Evolutionary conservation across 1,284 basidiomycete species (phyloP).

Genomic region (Sanghuangporus weigelae): DNA sequence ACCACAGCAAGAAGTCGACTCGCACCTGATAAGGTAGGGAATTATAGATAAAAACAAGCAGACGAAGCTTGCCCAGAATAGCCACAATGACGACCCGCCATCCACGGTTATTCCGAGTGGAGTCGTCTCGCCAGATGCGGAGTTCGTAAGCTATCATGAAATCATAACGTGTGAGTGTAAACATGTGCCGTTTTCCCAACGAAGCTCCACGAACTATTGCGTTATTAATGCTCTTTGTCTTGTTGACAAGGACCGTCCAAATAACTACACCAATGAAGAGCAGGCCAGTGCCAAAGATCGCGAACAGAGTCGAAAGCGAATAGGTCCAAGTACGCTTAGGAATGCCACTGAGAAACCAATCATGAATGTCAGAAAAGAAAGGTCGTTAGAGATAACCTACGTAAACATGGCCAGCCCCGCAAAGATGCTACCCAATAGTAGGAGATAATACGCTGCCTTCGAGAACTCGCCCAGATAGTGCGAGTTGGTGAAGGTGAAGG

Average conservation of each 20-base stretch:
- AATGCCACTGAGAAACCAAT: slow-evolving; percentile 46
- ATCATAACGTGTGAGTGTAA: background rate
- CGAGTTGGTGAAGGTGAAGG: slow-evolving; percentile 55
- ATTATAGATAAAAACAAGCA: slow-evolving; percentile 56
- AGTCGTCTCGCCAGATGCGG: slow-evolving; percentile 34
- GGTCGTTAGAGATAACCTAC: slow-evolving; percentile 34
- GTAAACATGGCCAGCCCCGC: slow-evolving; percentile 56
- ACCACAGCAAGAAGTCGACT: background rate
- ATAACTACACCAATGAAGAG: slow-evolving; percentile 65
- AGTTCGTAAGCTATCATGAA: slow-evolving; percentile 21
- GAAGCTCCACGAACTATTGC: slow-evolving; percentile 13
- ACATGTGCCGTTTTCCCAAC: background rate
- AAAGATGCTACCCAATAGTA: slow-evolving; percentile 67
- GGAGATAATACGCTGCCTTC: slow-evolving; percentile 66
- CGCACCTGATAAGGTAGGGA: slow-evolving; percentile 65
- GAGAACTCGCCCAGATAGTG: slow-evolving; percentile 57
- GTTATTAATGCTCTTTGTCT: slow-evolving; percentile 53
- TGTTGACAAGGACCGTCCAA: slow-evolving; percentile 72
- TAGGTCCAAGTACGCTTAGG: slow-evolving; percentile 62
- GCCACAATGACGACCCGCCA: slow-evolving; percentile 54
- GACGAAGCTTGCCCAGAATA: slow-evolving; percentile 69
- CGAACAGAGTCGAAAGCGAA: slow-evolving; percentile 57
- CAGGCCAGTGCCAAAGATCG: slow-evolving; percentile 54
- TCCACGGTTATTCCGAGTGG: slow-evolving; percentile 57
- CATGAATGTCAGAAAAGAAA: background rate